phyloP scores from a whole-genome alignment of 768 basidiomycete species.

The Boletus huronensis region DNA sequence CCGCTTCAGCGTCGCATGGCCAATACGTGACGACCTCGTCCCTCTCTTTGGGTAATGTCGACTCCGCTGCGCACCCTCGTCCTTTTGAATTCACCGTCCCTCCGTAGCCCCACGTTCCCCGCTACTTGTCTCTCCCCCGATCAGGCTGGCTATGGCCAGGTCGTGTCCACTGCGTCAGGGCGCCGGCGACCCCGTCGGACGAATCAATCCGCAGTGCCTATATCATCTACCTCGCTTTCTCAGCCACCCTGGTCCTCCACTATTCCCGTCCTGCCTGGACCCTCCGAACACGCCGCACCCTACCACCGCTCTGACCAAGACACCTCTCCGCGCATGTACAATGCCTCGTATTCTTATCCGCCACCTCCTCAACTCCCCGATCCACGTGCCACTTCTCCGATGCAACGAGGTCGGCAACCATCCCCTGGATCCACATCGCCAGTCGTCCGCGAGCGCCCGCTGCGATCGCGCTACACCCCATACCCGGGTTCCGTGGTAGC shows the following conservation, averaged over 20 bases:
- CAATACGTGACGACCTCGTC: constrained; percentile 79
- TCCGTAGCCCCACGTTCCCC: constrained; percentile 73
- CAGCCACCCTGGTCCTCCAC: constrained; percentile 48
- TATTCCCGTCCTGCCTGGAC: constrained; percentile 34
- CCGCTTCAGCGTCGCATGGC: constrained; percentile 72
- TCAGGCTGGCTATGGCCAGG: constrained; percentile 83
- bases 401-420: constrained; percentile 29
- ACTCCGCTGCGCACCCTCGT: background rate
- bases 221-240: constrained; percentile 31
- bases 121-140: constrained; percentile 80
- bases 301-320: constrained; percentile 26
- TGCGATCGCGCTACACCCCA: constrained; percentile 41
- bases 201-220: constrained; percentile 38
- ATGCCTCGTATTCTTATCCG: constrained; percentile 28
- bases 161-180: constrained; percentile 58
- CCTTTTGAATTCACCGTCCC: constrained; percentile 17
- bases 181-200: constrained; percentile 59
- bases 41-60: constrained; percentile 78
- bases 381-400: constrained; percentile 28
- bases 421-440: constrained; percentile 28
- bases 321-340: constrained; percentile 26
- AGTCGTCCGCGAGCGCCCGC: constrained; percentile 22
- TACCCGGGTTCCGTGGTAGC: constrained; percentile 36
- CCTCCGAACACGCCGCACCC: constrained; percentile 19
- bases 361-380: constrained; percentile 28